Conservation (phyloP, 2,329 filamentous ascomycete species). For the Sarocladium brachiariae region DNA sequence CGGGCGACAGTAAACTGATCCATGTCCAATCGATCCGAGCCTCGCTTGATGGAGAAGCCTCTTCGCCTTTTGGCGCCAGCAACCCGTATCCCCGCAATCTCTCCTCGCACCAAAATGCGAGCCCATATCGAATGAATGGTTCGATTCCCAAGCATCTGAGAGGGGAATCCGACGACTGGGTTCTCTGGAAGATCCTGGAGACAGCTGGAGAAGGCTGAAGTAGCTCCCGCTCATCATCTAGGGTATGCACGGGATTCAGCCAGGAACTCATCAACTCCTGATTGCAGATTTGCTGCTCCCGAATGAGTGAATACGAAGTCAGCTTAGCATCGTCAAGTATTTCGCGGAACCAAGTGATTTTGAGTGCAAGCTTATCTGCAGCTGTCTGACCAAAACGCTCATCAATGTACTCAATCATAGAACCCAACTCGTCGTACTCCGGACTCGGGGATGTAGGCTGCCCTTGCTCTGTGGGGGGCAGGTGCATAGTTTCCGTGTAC, state of each 20-base stretch:
- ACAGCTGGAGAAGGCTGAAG: neutral
- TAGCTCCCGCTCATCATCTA: neutral
- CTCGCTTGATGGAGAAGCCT: neutral
- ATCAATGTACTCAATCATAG: neutral
- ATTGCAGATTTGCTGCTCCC: neutral
- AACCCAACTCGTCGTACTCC: neutral
- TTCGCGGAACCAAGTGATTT: neutral
- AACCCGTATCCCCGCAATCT: neutral
- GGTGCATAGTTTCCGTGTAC: neutral
- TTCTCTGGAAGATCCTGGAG: neutral
- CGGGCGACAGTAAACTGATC: neutral
- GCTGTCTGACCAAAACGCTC: neutral
- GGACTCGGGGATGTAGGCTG: neutral
- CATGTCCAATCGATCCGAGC: neutral
- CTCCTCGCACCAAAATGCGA: neutral
- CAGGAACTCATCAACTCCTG: neutral
- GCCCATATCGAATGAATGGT: neutral
- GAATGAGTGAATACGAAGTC: too few species aligned
- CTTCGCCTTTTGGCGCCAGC: neutral
- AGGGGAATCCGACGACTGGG: neutral
- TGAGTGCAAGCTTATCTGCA: neutral
- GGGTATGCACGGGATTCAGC: neutral
- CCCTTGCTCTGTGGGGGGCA: neutral
- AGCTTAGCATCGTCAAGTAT: neutral
- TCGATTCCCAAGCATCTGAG: neutral